Conservation (phyloP, 768 basidiomycete species). For the Leccinum barrowsii region DNA sequence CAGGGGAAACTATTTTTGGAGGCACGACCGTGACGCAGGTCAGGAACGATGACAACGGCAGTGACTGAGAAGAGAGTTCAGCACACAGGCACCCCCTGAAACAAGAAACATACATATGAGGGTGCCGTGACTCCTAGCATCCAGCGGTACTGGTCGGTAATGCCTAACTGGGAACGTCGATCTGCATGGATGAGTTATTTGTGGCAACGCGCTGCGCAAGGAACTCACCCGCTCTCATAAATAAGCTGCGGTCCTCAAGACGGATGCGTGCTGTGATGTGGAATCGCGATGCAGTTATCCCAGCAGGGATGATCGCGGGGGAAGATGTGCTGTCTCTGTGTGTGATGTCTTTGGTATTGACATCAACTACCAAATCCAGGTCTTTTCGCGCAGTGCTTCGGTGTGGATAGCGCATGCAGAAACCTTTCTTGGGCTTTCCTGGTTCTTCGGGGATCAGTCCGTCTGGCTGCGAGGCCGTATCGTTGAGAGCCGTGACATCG, state of each 20-base stretch:
- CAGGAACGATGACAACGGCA: conserved; percentile 32
- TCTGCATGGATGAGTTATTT: conserved; percentile 26
- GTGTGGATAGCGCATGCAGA: conserved; percentile 40
- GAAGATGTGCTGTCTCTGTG: neutral
- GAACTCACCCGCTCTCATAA: conserved; percentile 37
- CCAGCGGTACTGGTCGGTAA: conserved; percentile 45
- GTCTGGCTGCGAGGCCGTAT: neutral
- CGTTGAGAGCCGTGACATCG: conserved; percentile 29
- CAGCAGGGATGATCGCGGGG: conserved; percentile 8
- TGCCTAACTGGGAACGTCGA: conserved; percentile 24
- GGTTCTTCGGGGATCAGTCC: neutral
- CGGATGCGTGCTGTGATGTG: conserved; percentile 43
- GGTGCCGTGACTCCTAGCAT: conserved; percentile 42
- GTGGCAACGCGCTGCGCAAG: neutral
- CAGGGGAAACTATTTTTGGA: conserved; percentile 29
- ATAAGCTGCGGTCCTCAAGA: conserved; percentile 44
- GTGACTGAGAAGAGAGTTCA: conserved; percentile 18
- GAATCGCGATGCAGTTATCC: conserved; percentile 36
- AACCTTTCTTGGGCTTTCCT: conserved; percentile 15
- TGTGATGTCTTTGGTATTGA: neutral
- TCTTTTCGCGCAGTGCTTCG: conserved; percentile 39
- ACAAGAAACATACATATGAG: conserved; percentile 40
- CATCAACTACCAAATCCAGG: conserved; percentile 29
- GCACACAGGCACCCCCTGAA: neutral
- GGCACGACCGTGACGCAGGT: conserved; percentile 38